Evolutionary conservation across 148 eudicot genomes (phyloP).

Genomic region (Diospyros kaki): DNA sequence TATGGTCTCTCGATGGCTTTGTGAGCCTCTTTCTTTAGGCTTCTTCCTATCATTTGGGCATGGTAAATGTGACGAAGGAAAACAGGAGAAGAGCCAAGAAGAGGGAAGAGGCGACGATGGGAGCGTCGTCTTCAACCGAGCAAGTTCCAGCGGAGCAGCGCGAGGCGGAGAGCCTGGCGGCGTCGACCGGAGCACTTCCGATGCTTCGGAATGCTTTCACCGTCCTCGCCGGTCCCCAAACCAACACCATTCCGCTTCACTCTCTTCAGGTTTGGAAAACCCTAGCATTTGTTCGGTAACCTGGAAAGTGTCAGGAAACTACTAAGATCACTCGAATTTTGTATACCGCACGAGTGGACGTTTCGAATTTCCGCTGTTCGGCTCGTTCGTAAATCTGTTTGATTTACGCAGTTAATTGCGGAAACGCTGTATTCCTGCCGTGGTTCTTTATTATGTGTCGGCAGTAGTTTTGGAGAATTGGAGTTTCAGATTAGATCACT

Average conservation of each 20-base stretch:
- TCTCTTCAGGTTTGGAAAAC: slow-evolving; percentile 57
- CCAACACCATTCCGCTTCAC: slow-evolving; percentile 41
- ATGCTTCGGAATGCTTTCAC: slow-evolving; percentile 60
- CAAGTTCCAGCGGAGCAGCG: slow-evolving; percentile 45
- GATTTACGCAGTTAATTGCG: too few relatives aligned
- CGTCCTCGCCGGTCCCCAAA: slow-evolving; percentile 41
- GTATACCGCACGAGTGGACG: not conserved
- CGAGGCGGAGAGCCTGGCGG: slow-evolving; percentile 65
- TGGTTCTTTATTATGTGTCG: too few relatives aligned
- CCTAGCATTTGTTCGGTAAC: not conserved
- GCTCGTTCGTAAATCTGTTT: too few relatives aligned
- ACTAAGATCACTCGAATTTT: not conserved
- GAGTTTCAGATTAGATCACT: not conserved
- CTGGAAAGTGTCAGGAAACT: not conserved
- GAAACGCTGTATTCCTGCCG: too few relatives aligned
- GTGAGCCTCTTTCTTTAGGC: too few relatives aligned
- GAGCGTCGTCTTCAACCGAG: slow-evolving; percentile 49
- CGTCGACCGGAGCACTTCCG: slow-evolving; percentile 66
- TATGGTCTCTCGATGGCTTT: too few relatives aligned
- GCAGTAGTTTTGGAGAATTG: too few relatives aligned
- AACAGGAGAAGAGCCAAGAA: not conserved
- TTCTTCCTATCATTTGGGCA: not conserved
- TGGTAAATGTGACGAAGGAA: not conserved
- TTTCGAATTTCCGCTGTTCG: not conserved
- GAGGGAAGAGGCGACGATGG: slow-evolving; percentile 35